A percentile compares a stretch with the other conserved stretches of the same genome.
Conservation (phyloP, 257 asterid genomes). For the Lycium ferocissimum region DNA sequence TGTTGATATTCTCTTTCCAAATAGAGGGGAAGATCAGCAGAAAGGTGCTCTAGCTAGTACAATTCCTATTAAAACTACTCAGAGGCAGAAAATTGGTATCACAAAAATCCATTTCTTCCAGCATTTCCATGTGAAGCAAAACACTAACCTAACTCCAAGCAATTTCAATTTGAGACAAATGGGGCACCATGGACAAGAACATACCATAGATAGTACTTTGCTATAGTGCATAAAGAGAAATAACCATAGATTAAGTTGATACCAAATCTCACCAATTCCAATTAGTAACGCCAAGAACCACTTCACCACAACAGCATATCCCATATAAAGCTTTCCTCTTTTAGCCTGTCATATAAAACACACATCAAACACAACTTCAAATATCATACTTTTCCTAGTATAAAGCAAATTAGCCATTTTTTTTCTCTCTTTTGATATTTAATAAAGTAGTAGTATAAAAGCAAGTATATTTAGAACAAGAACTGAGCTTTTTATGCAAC, state of each 20-base stretch:
- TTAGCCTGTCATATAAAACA: constrained; percentile 62
- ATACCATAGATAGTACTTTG: not conserved
- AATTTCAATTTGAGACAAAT: constrained; percentile 51
- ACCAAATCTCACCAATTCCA: constrained; percentile 78
- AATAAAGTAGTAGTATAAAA: not conserved
- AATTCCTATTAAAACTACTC: constrained; percentile 2
- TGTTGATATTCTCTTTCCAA: not conserved
- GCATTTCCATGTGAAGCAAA: not conserved
- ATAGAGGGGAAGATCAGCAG: not conserved
- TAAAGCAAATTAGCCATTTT: not conserved
- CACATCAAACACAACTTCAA: constrained; percentile 36
- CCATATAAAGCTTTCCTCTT: constrained; percentile 82
- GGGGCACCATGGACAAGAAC: not conserved
- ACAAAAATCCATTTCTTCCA: constrained; percentile 13
- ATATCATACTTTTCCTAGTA: not conserved
- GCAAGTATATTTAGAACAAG: not conserved
- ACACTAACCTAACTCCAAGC: constrained; percentile 56
- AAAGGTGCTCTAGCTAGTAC: not conserved
- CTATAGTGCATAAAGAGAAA: not conserved
- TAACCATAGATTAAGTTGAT: not conserved
- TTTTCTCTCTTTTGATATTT: not conserved
- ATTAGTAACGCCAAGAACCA: constrained; percentile 90
- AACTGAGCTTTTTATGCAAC: not conserved
- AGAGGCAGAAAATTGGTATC: not conserved
- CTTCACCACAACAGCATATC: constrained; percentile 78